Evolutionary conservation across 805 yeast species (phyloP).

Genomic region (Hanseniaspora singularis): DNA sequence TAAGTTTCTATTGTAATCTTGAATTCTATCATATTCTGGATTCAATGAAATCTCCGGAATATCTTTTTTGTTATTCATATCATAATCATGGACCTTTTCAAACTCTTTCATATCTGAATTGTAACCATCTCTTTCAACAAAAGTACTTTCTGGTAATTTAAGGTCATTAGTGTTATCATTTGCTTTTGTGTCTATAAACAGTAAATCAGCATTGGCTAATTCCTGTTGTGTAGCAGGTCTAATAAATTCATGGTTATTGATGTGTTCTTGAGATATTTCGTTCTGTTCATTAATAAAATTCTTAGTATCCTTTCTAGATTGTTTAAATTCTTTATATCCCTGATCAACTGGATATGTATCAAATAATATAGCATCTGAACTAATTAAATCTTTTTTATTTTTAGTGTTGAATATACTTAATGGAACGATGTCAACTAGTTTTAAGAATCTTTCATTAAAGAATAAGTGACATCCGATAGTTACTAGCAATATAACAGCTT

Average conservation of each 20-base stretch:
- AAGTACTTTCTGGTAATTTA: slow-evolving; percentile 7
- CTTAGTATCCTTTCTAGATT: slow-evolving; percentile 20
- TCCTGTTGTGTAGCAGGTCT: slow-evolving; percentile 26
- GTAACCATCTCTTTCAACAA: slow-evolving; percentile 8
- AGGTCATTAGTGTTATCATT: background rate
- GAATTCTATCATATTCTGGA: slow-evolving; percentile 6
- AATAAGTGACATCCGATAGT: slow-evolving; percentile 51
- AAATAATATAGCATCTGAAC: slow-evolving; percentile 30
- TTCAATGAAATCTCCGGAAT: slow-evolving; percentile 12
- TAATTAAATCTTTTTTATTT: slow-evolving; percentile 15
- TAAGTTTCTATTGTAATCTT: slow-evolving; percentile 1
- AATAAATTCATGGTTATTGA: slow-evolving; percentile 15
- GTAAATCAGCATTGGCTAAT: slow-evolving; percentile 25
- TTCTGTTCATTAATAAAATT: no score
- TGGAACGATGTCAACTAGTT: slow-evolving; percentile 59
- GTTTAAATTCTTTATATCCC: slow-evolving; percentile 47
- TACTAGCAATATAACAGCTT: slow-evolving; percentile 44
- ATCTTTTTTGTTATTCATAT: background rate
- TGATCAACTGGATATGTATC: slow-evolving; percentile 52
- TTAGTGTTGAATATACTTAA: slow-evolving; percentile 37
- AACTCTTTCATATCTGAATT: background rate
- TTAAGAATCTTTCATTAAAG: slow-evolving; percentile 46
- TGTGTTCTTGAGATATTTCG: background rate
- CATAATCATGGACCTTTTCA: slow-evolving; percentile 10
- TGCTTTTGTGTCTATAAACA: no score